Base-by-base conservation (phyloP, 768 basidiomycete species). In the Sistotremastrum suecicum region DNA sequence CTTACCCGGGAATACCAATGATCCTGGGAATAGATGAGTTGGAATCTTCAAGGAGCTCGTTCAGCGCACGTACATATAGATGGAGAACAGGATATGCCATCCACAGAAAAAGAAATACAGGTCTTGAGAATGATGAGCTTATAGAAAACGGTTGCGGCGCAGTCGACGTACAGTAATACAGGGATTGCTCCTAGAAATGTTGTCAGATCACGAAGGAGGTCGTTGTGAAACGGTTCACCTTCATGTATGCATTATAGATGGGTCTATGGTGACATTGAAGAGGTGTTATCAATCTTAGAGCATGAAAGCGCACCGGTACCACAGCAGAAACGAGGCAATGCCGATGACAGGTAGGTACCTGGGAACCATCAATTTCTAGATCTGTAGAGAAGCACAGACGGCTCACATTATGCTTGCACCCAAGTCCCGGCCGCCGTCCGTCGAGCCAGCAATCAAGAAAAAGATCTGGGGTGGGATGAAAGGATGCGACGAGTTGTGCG, bases 201-300 rank as follows among this genome's bases (percentile, higher is more conserved):
- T 28, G 47, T 58, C 38, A 64, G 49, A 41, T 43, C 42, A 54
- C 44, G n/a, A 11, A 51, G 40, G 54, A 36, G 36, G 37, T 39
- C 30, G 37, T 38, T 35, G 44, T 34, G 45, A 10, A 44, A 12
- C 57, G n/a, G 47, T 68, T 59, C 56, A 82, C 92, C 75, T 95
- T 94, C 80, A 90, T 88, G 68, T 89, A 94, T 45, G 87, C 92
- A 55, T 95, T 92, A 69, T 98, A 98, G 58, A 92, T 86, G 10
- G 94, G 92, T 56, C 89, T 89, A 56, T 20, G 42, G 8, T 28
- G 42, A 8, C 36, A 7, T 44, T 6, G 28, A 34, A 10, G 32
- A 34, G 43, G 45, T 31, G 48, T 46, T 44, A 46, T 35, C 43
- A 34, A 45, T 49, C 50, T 10, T 32, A 41, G n/a, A 29, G 34